Evolutionary conservation across 306 rosid species (phyloP).

Genomic region (Begonia peltatifolia): DNA sequence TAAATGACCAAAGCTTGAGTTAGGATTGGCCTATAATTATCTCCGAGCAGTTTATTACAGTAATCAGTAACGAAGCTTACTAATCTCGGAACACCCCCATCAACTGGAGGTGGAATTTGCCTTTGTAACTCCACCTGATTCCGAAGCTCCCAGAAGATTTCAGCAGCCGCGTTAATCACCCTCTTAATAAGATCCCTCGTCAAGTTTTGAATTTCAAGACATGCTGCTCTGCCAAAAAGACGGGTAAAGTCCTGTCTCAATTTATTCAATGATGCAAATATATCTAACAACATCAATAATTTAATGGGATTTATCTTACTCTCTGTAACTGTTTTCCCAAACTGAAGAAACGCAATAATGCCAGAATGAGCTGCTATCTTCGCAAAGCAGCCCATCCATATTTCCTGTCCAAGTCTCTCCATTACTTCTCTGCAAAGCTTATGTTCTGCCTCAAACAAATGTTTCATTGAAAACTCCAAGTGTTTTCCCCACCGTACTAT

Average conservation of each 20-base stretch:
- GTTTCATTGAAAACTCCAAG: constrained; percentile 97
- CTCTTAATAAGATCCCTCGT: constrained; percentile 95
- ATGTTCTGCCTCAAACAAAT: constrained; percentile 88
- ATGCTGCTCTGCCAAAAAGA: constrained; percentile 80
- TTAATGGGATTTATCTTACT: constrained; percentile 95
- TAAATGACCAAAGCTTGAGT: constrained; percentile 83
- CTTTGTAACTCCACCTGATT: constrained; percentile 82
- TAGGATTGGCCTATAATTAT: constrained; percentile 73
- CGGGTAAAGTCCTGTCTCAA: constrained; percentile 88
- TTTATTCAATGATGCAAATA: constrained; percentile 84
- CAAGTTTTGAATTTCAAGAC: constrained; percentile 76
- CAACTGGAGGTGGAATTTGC: constrained; percentile 69
- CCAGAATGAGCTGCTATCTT: constrained; percentile 98
- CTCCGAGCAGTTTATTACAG: constrained; percentile 84
- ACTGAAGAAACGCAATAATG: constrained; percentile 88
- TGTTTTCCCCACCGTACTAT: constrained; percentile 92
- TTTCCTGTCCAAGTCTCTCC: constrained; percentile 75
- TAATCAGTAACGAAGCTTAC: constrained; percentile 76
- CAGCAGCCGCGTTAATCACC: constrained; percentile 85
- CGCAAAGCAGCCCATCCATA: constrained; percentile 95
- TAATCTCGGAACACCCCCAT: constrained; percentile 67
- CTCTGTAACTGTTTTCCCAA: constrained; percentile 87
- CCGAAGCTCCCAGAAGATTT: constrained; percentile 86
- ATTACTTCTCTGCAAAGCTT: constrained; percentile 92
- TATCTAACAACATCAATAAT: constrained; percentile 80